Evolutionary conservation across 164 flowering plant species (phyloP), one percentile per base, ranked within the genome.

Genomic region (Annona cherimola): DNA sequence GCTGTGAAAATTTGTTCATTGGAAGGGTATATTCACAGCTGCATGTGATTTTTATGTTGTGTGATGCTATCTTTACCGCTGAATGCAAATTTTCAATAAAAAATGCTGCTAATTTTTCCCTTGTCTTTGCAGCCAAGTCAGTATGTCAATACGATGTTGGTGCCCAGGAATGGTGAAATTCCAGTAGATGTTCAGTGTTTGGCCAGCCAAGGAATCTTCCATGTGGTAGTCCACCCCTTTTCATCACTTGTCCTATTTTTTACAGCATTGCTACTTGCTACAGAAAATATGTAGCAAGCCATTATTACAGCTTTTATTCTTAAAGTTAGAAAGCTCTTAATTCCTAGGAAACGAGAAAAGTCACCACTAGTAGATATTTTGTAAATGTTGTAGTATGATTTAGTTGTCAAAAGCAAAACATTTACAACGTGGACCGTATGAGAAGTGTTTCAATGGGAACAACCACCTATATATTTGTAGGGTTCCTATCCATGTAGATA

Each of bases 111-210:
- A 16, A 50, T 50, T 59, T 11, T 70, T 69, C 39, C 55, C 42
- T 74, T 72, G 70, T 78, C 64, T 76, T 4, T 84, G 84, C 90
- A 92, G 98, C 95, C 97, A 59, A 81, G 78, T 71, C 77, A 84
- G 62, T 94, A 94, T 76, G 75, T 94, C 54, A 92, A 92, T 79
- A 87, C 92, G 20, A 77, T 94, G 77, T 76, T 94, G 80, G 95
- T 92, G 76, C 97, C 99, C 26, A 88, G 81, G 76, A 88, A 81
- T 54, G 88, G 95, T 73, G 81, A 84, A 74, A 80, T 94, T 86
- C 89, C 88, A 42, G 76, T 90, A 42, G 91, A 92, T 80, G 50
- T 71, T 70, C 71, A 87, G 18, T 20, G 61, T 66, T 82, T 94
- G 83, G 82, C 88, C 74, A 75, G 81, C 5, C 94, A 85, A 83